Evolutionary conservation across 2,329 filamentous ascomycete genomes (phyloP).

Genomic region (Periconia sp.): DNA sequence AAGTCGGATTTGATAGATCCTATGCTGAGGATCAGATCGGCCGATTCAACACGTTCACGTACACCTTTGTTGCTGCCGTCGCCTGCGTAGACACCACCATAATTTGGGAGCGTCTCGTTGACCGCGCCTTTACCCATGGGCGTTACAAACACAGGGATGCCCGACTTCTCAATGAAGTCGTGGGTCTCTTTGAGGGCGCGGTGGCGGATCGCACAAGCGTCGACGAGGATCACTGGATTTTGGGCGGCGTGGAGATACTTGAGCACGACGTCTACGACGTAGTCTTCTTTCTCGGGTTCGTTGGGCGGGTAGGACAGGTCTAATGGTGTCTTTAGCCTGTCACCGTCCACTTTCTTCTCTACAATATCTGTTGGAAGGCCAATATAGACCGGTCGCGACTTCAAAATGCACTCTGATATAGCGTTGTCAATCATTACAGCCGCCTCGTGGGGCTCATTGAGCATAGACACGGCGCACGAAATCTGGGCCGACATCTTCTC

Average conservation of each 20-base stretch:
- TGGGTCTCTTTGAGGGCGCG: constrained; percentile 75
- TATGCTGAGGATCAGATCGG: constrained; percentile 74
- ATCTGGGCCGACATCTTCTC: constrained; percentile 76
- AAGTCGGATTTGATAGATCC: constrained; percentile 77
- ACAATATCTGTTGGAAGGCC: constrained; percentile 84
- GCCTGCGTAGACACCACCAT: constrained; percentile 86
- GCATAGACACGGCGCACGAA: constrained; percentile 72
- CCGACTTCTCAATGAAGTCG: constrained; percentile 73
- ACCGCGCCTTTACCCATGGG: constrained; percentile 90
- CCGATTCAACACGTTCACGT: constrained; percentile 67
- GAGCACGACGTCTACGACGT: constrained; percentile 80
- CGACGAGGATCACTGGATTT: constrained; percentile 78
- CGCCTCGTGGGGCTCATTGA: constrained; percentile 73
- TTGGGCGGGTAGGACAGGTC: constrained; percentile 70
- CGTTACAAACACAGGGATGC: constrained; percentile 82
- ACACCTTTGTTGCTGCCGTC: constrained; percentile 72
- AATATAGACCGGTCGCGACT: constrained; percentile 82
- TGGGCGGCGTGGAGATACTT: constrained; percentile 75
- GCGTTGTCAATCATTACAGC: constrained; percentile 79
- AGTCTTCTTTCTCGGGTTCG: constrained; percentile 74
- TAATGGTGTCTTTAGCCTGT: constrained; percentile 72
- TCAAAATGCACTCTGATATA: constrained; percentile 74
- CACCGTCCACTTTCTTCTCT: constrained; percentile 75
- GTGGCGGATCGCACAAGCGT: constrained; percentile 82
- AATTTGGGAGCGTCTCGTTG: constrained; percentile 76